Conservation (phyloP, 2,329 filamentous ascomycete species). For the Colletotrichum musicola region DNA sequence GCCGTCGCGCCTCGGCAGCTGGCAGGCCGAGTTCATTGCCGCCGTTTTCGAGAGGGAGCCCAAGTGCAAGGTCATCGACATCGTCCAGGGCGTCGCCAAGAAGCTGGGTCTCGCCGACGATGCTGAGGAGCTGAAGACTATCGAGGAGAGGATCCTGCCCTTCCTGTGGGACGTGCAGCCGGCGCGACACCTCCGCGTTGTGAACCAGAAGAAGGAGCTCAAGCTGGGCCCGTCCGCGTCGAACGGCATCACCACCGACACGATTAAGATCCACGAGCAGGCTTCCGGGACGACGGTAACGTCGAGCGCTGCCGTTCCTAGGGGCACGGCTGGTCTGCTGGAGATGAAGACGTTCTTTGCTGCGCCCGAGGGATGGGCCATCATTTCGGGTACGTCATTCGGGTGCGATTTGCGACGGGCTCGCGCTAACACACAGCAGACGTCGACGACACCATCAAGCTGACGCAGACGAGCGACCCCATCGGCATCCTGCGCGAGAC, state of each 20-base stretch:
- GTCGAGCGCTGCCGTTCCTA: slow-evolving; percentile 63
- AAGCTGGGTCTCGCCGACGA: slow-evolving; percentile 75
- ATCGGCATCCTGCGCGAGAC: slow-evolving; percentile 86
- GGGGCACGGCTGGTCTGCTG: slow-evolving; percentile 65
- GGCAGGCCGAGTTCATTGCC: slow-evolving; percentile 87
- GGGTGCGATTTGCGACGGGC: neutral
- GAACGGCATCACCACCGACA: slow-evolving; percentile 78
- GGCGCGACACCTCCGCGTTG: slow-evolving; percentile 74
- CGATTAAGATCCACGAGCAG: slow-evolving; percentile 63
- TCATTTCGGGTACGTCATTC: slow-evolving; percentile 75
- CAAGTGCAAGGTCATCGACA: slow-evolving; percentile 74
- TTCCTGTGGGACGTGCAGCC: slow-evolving; percentile 84
- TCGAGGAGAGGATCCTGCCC: slow-evolving; percentile 78
- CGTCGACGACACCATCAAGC: slow-evolving; percentile 95
- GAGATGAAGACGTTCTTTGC: slow-evolving; percentile 81
- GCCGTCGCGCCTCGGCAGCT: slow-evolving; percentile 61
- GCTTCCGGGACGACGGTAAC: slow-evolving; percentile 60
- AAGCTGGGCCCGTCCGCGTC: slow-evolving; percentile 77
- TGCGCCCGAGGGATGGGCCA: slow-evolving; percentile 81
- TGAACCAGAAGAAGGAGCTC: slow-evolving; percentile 63
- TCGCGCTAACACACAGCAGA: slow-evolving; percentile 63
- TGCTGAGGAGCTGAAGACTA: slow-evolving; percentile 68
- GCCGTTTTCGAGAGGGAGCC: slow-evolving; percentile 83
- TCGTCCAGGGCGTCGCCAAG: slow-evolving; percentile 78
- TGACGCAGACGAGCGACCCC: slow-evolving; percentile 84